Evolutionary conservation across 495 filamentous ascomycete species (phyloP).

Genomic region (Talaromyces adpressus): DNA sequence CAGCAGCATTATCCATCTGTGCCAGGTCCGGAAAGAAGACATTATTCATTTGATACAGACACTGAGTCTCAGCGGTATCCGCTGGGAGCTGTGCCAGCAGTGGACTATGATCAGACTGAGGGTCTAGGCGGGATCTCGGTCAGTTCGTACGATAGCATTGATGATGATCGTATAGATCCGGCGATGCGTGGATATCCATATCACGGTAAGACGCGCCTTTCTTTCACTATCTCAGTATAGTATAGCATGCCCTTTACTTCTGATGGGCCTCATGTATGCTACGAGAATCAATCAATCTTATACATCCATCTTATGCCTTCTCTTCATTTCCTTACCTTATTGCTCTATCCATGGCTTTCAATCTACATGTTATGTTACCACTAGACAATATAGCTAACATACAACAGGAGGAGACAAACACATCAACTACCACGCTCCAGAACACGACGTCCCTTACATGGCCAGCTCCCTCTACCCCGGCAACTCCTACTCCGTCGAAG

Average conservation of each 20-base stretch:
- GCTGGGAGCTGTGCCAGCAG: slow-evolving; percentile 22
- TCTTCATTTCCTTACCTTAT: slow-evolving; percentile 9
- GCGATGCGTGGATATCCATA: slow-evolving; percentile 32
- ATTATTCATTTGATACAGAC: slow-evolving; percentile 40
- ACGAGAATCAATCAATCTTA: slow-evolving; percentile 5
- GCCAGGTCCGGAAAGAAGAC: slow-evolving; percentile 16
- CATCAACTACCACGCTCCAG: slow-evolving; percentile 37
- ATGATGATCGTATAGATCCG: slow-evolving; percentile 36
- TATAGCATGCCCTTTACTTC: background rate
- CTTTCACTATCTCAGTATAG: slow-evolving; percentile 1
- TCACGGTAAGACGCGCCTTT: slow-evolving; percentile 30
- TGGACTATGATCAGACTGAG: slow-evolving; percentile 42
- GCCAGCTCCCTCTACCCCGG: slow-evolving; percentile 39
- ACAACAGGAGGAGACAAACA: slow-evolving; percentile 27
- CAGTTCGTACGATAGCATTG: slow-evolving; percentile 44
- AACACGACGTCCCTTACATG: slow-evolving; percentile 38
- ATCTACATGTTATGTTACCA: background rate
- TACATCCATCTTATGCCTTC: slow-evolving; percentile 11
- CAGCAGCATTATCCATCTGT: background rate
- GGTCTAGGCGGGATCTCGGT: slow-evolving; percentile 42
- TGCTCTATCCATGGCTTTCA: background rate
- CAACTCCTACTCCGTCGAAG: slow-evolving; percentile 36
- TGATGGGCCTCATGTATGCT: background rate
- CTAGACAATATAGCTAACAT: slow-evolving; percentile 6
- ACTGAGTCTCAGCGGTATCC: slow-evolving; percentile 12